phyloP scores from a whole-genome alignment of 2,329 filamentous ascomycete genomes.

The Zymoseptoria ardabiliae region DNA sequence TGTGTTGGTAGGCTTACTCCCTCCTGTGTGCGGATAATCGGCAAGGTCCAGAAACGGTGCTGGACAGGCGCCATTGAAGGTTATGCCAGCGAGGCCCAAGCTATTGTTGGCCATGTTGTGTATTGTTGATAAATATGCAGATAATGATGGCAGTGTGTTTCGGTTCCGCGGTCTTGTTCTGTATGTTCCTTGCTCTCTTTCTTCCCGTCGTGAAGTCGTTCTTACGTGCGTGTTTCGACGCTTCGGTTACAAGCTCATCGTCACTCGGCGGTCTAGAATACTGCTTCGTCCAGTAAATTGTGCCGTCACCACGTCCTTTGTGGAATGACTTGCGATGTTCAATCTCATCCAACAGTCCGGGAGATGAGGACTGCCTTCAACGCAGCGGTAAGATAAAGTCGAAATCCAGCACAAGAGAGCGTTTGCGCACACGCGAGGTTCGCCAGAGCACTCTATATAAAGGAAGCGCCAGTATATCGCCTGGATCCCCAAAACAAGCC shows the following conservation, averaged over 20 bases:
- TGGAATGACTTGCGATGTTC: background rate
- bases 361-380: background rate
- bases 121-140: background rate
- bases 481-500: background rate
- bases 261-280: background rate
- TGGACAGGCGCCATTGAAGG: conserved; percentile 48
- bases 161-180: background rate
- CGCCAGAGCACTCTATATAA: background rate
- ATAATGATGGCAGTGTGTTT: background rate
- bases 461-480: background rate
- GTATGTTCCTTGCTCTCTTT: background rate
- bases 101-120: background rate
- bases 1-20: conserved; percentile 52
- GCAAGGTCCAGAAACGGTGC: conserved; percentile 61
- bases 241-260: background rate
- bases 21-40: conserved; percentile 52
- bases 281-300: background rate
- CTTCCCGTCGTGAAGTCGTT: background rate
- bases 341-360: background rate
- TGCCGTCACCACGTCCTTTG: background rate
- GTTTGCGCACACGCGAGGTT: background rate
- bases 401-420: background rate
- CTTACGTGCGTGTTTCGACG: background rate
- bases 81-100: background rate
- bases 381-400: background rate